These are phyloP conservation scores for Dactylis glomerata DNA, from an alignment of 176 grass and related monocot genomes.

Conservation along the genomic window DNA sequence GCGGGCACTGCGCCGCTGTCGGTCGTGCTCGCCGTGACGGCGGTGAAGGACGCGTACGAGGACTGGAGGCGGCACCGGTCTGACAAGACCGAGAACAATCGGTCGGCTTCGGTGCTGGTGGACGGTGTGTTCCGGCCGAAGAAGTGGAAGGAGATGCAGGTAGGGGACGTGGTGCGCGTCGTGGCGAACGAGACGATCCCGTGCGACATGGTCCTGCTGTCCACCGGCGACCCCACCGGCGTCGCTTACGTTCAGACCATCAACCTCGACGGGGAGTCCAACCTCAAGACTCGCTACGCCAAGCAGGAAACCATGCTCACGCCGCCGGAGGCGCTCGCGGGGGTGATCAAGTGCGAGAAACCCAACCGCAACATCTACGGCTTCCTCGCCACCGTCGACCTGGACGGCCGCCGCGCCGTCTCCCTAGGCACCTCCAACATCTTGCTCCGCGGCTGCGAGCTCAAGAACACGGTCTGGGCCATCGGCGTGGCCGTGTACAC, in stretches of 20 bases:
- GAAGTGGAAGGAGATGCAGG: slow-evolving; percentile 66
- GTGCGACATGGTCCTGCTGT: slow-evolving; percentile 89
- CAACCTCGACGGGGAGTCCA: slow-evolving; percentile 98
- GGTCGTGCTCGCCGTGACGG: slow-evolving; percentile 79
- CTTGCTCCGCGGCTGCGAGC: slow-evolving; percentile 79
- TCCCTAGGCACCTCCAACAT: slow-evolving; percentile 82
- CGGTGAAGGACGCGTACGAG: slow-evolving; percentile 89
- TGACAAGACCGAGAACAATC: slow-evolving; percentile 74
- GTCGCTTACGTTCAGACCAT: slow-evolving; percentile 90
- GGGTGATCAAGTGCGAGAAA: slow-evolving; percentile 72
- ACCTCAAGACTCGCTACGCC: slow-evolving; percentile 90
- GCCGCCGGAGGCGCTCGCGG: slow-evolving; percentile 33
- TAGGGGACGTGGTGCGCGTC: slow-evolving; percentile 61
- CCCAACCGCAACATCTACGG: slow-evolving; percentile 95
- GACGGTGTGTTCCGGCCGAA: slow-evolving; percentile 57
- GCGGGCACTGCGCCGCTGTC: slow-evolving; percentile 59
- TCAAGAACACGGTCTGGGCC: slow-evolving; percentile 85
- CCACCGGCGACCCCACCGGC: slow-evolving; percentile 87
- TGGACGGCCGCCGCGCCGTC: slow-evolving; percentile 38
- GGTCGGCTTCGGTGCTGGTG: slow-evolving; percentile 29
- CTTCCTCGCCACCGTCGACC: slow-evolving; percentile 70
- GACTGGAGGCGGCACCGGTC: slow-evolving; percentile 86
- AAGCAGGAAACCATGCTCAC: slow-evolving; percentile 71
- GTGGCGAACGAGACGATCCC: slow-evolving; percentile 69
- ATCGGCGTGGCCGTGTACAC: slow-evolving; percentile 82